A percentile compares a stretch with the other conserved stretches of the same genome.
These are phyloP conservation scores for Tephrocybe sp. DNA, from an alignment of 768 basidiomycete genomes.

Conservation along the genomic window DNA sequence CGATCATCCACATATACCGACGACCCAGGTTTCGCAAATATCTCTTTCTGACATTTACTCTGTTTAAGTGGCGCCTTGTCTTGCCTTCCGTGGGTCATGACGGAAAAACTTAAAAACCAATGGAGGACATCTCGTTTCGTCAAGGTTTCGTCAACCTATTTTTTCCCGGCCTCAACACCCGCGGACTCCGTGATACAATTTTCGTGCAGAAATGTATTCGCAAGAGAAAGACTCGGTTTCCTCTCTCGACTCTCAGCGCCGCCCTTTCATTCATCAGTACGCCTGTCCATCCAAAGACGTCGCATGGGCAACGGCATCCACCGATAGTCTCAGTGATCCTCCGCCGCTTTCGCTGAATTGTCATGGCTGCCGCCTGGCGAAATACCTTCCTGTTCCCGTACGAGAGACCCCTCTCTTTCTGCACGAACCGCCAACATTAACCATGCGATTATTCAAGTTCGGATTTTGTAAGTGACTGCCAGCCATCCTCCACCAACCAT, in stretches of 20 bases:
- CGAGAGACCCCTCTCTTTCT: background rate
- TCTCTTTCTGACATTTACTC: background rate
- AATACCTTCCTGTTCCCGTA: background rate
- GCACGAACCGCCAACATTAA: constrained; percentile 5
- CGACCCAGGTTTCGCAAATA: background rate
- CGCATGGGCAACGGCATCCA: constrained; percentile 5
- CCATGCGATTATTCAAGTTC: constrained; percentile 7
- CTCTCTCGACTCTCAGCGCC: constrained; percentile 27
- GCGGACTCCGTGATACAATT: background rate
- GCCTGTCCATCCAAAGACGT: constrained; percentile 7
- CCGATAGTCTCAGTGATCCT: constrained; percentile 7
- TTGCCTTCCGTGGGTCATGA: background rate
- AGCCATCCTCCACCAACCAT: too few relatives aligned
- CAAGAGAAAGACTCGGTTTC: constrained; percentile 44
- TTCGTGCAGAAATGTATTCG: constrained; percentile 33
- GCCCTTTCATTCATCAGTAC: constrained; percentile 19
- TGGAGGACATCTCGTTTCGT: background rate
- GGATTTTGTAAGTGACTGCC: constrained; percentile 1
- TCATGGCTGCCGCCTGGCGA: constrained; percentile 4
- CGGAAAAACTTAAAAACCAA: background rate
- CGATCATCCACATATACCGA: background rate
- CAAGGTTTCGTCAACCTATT: background rate
- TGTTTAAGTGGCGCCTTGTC: background rate
- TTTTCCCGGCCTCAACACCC: background rate
- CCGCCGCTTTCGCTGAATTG: constrained; percentile 1